Percentiles rank a stretch among this genome's conserved stretches.
These are phyloP conservation scores for Ceratocystis ficicola DNA, from an alignment of 2,329 filamentous ascomycete genomes.

Conservation along the genomic window DNA sequence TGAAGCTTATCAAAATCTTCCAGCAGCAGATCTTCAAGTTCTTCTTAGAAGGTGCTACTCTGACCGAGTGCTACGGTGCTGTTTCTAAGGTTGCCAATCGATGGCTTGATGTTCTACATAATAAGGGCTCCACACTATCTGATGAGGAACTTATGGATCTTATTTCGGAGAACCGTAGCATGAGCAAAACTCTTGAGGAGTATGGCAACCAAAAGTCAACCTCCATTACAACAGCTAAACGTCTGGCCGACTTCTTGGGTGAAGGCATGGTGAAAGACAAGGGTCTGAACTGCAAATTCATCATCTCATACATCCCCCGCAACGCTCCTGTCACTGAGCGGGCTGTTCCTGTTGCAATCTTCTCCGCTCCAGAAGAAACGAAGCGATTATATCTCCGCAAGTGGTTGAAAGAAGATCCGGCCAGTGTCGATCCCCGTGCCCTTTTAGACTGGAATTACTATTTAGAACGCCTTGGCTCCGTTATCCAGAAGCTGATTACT, in stretches of 20 bases:
- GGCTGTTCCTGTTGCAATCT: slow-evolving; percentile 90
- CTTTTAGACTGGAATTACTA: slow-evolving; percentile 98
- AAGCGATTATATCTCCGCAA: slow-evolving; percentile 86
- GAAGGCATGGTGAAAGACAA: slow-evolving; percentile 99
- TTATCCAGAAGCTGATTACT: slow-evolving; percentile 97
- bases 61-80: slow-evolving; percentile 77
- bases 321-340: slow-evolving; percentile 89
- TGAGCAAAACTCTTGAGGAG: slow-evolving; percentile 93
- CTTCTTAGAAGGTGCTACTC: slow-evolving; percentile 80
- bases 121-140: slow-evolving; percentile 74
- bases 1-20: slow-evolving; percentile 99
- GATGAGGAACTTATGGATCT: slow-evolving; percentile 97
- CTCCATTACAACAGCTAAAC: slow-evolving; percentile 95
- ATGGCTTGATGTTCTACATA: slow-evolving; percentile 91
- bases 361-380: slow-evolving; percentile 79
- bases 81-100: slow-evolving; percentile 92
- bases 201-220: slow-evolving; percentile 94
- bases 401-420: slow-evolving; percentile 88
- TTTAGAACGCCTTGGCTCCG: slow-evolving; percentile 83
- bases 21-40: slow-evolving; percentile 99
- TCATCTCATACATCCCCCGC: slow-evolving; percentile 78
- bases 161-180: slow-evolving; percentile 99
- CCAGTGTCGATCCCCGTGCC: slow-evolving; percentile 77
- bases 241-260: slow-evolving; percentile 87
- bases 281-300: slow-evolving; percentile 98